Percentiles rank a stretch among this genome's conserved stretches.
Evolutionary conservation across 306 rosid genomes (phyloP).

Genomic region (Neltuma alba): DNA sequence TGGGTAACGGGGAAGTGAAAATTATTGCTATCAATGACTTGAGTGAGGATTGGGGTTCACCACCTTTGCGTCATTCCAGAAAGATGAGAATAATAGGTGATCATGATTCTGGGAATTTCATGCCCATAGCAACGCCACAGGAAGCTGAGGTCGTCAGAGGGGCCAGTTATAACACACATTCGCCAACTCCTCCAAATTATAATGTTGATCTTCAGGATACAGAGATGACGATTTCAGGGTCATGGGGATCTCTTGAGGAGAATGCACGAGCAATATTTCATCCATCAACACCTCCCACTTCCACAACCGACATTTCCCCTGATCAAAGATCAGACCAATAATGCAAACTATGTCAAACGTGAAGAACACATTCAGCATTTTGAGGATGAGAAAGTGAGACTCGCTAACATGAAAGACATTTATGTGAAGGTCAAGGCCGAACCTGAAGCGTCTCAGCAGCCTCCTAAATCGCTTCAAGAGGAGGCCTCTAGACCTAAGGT

Average conservation of each 20-base stretch:
- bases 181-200: no score
- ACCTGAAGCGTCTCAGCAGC: slow-evolving; percentile 1
- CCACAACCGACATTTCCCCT: no score
- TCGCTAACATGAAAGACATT: neutral
- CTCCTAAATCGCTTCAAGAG: slow-evolving; percentile 18
- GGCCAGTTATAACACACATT: no score
- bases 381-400: slow-evolving; percentile 34
- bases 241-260: slow-evolving; percentile 17
- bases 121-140: no score
- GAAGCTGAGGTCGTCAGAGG: no score
- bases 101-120: no score
- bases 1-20: no score
- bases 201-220: neutral
- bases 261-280: neutral
- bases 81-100: no score
- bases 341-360: neutral
- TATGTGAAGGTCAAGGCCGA: slow-evolving; percentile 21
- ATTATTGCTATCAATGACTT: no score
- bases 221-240: neutral
- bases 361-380: slow-evolving; percentile 19
- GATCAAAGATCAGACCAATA: neutral
- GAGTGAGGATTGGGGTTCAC: no score
- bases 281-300: neutral
- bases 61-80: no score
- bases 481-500: slow-evolving; percentile 32